Percentiles rank a stretch among this genome's conserved stretches.
phyloP scores from a whole-genome alignment of 192 early-diverging fungal genomes.

The Linnemannia hyalina region DNA sequence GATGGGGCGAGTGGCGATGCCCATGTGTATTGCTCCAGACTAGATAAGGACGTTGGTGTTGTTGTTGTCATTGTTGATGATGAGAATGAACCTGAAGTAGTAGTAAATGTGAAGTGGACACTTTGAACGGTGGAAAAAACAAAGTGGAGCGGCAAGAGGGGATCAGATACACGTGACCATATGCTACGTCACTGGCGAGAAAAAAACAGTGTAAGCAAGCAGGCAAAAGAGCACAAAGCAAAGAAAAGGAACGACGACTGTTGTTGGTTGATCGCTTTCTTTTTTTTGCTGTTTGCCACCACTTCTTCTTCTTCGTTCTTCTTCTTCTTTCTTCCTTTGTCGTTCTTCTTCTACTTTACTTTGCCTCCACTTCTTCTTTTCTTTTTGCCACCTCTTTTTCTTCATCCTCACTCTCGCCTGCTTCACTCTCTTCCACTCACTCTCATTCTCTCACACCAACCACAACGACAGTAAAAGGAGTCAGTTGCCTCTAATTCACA shows the following conservation, averaged over 20 bases:
- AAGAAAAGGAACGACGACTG: too few relatives aligned
- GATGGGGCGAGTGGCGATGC: constrained; percentile 38
- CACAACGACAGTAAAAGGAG: constrained; percentile 3
- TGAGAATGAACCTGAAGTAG: background rate
- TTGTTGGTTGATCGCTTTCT: background rate
- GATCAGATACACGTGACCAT: background rate
- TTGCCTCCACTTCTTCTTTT: background rate
- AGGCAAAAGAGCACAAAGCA: too few relatives aligned
- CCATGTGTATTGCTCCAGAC: constrained; percentile 46
- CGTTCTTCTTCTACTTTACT: background rate
- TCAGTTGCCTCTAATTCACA: background rate
- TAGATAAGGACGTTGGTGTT: constrained; percentile 42
- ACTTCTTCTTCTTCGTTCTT: background rate
- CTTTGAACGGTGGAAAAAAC: background rate
- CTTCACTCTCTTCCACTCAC: background rate
- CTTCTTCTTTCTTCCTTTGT: background rate
- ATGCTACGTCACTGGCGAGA: background rate
- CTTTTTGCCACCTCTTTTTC: background rate
- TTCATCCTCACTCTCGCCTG: background rate
- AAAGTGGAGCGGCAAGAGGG: background rate
- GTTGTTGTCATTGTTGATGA: background rate
- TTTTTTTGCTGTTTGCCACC: constrained; percentile 14
- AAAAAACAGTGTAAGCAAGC: background rate
- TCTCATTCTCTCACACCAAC: constrained; percentile 6
- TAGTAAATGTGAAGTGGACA: background rate